Percentiles rank a stretch among this genome's conserved stretches.
Evolutionary conservation across 2,329 filamentous ascomycete genomes (phyloP).

Genomic region (Aspergillus ustus): DNA sequence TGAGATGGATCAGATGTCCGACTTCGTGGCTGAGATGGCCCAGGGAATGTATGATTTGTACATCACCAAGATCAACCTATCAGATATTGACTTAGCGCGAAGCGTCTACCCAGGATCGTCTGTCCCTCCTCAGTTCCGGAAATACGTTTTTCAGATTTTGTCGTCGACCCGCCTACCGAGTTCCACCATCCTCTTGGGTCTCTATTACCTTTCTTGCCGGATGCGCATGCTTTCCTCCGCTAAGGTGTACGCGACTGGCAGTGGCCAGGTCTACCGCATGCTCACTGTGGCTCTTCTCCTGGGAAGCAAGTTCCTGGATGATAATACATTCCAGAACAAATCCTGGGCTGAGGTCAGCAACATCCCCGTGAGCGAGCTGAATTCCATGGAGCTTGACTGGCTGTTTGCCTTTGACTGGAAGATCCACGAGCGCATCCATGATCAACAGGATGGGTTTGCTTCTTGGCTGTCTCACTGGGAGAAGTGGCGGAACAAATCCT

Average conservation of each 20-base stretch:
- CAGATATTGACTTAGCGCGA: slow-evolving; percentile 67
- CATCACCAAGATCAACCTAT: slow-evolving; percentile 59
- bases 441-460: slow-evolving; percentile 70
- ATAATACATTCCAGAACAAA: slow-evolving; percentile 96
- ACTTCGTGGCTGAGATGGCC: slow-evolving; percentile 91
- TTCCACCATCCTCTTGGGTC: slow-evolving; percentile 85
- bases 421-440: slow-evolving; percentile 82
- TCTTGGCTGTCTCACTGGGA: slow-evolving; percentile 71
- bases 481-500: slow-evolving; percentile 60
- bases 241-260: slow-evolving; percentile 59
- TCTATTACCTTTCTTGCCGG: slow-evolving; percentile 85
- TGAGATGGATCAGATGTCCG: slow-evolving; percentile 93
- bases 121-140: slow-evolving; percentile 77
- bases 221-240: slow-evolving; percentile 72
- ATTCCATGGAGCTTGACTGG: slow-evolving; percentile 87
- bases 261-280: slow-evolving; percentile 81
- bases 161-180: slow-evolving; percentile 88
- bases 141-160: slow-evolving; percentile 89
- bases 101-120: slow-evolving; percentile 66
- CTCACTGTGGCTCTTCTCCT: slow-evolving; percentile 83
- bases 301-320: slow-evolving; percentile 93
- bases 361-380: slow-evolving; percentile 81
- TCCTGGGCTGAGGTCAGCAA: slow-evolving; percentile 96
- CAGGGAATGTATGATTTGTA: slow-evolving; percentile 69
- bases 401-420: slow-evolving; percentile 80